Evolutionary conservation across 2,329 filamentous ascomycete genomes (phyloP), one percentile per base, ranked within the genome.

Genomic region (Fusarium graminum): DNA sequence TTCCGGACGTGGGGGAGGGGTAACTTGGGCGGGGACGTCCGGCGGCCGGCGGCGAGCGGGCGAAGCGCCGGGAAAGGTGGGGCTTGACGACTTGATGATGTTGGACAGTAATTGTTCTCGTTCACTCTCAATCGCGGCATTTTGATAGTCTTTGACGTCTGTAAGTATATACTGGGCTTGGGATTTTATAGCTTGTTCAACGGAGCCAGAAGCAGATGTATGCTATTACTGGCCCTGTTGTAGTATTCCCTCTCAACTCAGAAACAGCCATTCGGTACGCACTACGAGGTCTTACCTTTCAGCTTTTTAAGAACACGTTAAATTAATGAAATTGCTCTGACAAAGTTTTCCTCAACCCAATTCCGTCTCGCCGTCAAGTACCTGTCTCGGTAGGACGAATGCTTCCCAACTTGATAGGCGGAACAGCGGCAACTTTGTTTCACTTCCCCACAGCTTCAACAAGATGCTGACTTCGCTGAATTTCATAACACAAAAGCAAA

Each of bases 1-100:
- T 50, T 36, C 29, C 13, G 30, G 28, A 66, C 53, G 59, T 54
- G 63, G 53, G 63, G 63, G 63, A 59, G 63, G 59, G 63, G 63
- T 42, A 44, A 36, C 38, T 39, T 22, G 28, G 41, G 51, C 22
- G 40, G 26, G 32, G 38, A n/a, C 26, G 26, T 45, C 59, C 36
- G 36, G 41, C 25, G 32, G 59, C 50, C 59, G 59, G 41, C 59
- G 59, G 52, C 41, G 36, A 44, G 28, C 54, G 43, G 19, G 43
- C 4, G 12, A 36, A 36, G 12, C 19, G 13, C 51, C 60, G 59
- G 59, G 59, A 63, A 59, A 59, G 52, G 41, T 63, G 60, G 60
- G 3, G 5, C 32, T 32, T 16, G 6, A 41, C 7, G 32, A 30
- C 51, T 50, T 50, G 39, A 54, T 16, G 30, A 32, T 22, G 22